Evolutionary conservation across 2,329 filamentous ascomycete genomes (phyloP).

Genomic region (Hymenoscyphus albidus): DNA sequence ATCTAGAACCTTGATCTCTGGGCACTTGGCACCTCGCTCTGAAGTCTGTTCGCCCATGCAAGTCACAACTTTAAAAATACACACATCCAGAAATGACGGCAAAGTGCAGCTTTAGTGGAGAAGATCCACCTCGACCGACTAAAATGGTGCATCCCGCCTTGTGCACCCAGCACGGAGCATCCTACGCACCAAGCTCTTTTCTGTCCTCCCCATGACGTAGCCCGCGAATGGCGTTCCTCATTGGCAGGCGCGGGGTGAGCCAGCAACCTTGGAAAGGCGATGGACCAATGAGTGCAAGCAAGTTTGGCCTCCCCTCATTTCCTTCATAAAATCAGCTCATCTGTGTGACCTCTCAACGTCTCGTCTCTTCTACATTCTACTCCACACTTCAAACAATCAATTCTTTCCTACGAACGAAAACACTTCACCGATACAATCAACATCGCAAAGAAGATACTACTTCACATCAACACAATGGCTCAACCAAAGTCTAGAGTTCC

Average conservation of each 20-base stretch:
- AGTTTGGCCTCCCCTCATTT: neutral
- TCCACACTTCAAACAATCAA: neutral
- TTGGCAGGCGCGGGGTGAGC: neutral
- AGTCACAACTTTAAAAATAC: neutral
- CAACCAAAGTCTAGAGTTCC: constrained; percentile 38
- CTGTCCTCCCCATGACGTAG: neutral
- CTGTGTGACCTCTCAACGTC: constrained; percentile 7
- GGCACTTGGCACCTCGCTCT: neutral
- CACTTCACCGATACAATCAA: neutral
- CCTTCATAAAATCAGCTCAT: constrained; percentile 6
- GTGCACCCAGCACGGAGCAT: neutral
- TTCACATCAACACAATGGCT: constrained; percentile 30
- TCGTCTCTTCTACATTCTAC: constrained; percentile 1
- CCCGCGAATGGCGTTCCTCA: neutral
- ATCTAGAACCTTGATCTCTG: neutral
- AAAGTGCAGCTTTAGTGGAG: neutral
- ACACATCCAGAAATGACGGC: neutral
- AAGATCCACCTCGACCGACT: neutral
- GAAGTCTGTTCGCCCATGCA: neutral
- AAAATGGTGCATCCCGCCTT: neutral
- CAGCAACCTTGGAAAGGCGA: neutral
- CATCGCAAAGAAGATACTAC: constrained; percentile 6
- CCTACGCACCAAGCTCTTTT: neutral
- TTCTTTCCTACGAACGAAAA: constrained; percentile 1
- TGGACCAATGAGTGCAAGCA: neutral